Base-by-base conservation (phyloP, 2,329 filamentous ascomycete species). In the Thelonectria blattea region DNA sequence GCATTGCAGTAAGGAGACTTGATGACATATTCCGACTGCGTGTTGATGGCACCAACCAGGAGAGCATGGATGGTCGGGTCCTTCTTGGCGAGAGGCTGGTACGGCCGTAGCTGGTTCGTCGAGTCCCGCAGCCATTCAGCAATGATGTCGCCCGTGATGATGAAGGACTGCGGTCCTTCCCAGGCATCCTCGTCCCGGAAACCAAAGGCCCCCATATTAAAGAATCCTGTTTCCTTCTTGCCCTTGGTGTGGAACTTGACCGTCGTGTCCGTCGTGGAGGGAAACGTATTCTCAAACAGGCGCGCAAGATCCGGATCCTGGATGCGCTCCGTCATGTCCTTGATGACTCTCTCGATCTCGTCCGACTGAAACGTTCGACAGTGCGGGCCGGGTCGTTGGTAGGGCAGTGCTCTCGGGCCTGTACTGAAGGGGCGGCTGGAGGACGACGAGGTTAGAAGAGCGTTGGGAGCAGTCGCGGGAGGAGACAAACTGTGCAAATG, bases 1-100 rank as follows among this genome's bases (percentile, higher is more conserved):
- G 95, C 95, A 75, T 99, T 98, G 83, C 95, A 99, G 79, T 98
- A 99, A 0, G 95, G 95, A 1, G 91, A 93, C 71, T 92, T 87
- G 63, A 98, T 97, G 43, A 99, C 91, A 72, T 93, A 98, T 75
- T 98, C 94, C 15, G 91, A 85, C 77, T 99, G 95, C 0, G 95
- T 98, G 75, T 97, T 96, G 78, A 98, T 97, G 43, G 94, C 94
- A 20, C 95, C 95, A 1, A 96, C 80, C 24, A 99, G 92, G 54
- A 99, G 80, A 63, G 85, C 89, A 73, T 89, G 87, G 52, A 99
- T 88, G 43, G 84, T 85, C 41, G 87, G 85, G 72, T 98, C 93
- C 65, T 92, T 91, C 71, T 88, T 91, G 2, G 93, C 91, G 22
- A 99, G 81, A 0, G 85, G 80, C 73, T 97, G 94, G 73, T 99